Percentiles rank a stretch among this genome's conserved stretches.
Evolutionary conservation across 306 rosid species (phyloP).

Genomic region (Datisca glomerata): DNA sequence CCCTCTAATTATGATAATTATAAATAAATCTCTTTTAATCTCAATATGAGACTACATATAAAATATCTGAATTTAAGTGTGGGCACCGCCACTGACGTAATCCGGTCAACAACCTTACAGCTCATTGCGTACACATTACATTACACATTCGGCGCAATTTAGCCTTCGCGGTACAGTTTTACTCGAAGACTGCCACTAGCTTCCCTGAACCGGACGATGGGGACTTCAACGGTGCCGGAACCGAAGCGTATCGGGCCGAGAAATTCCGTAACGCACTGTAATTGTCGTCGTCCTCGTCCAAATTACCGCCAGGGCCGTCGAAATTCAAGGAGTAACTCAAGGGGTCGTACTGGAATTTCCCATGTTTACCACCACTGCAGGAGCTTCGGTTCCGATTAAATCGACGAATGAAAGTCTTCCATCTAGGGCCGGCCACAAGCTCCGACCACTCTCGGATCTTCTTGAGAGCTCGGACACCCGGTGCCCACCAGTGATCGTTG

Average conservation of each 20-base stretch:
- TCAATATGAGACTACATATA: too few species aligned
- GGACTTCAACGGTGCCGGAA: constrained; percentile 17
- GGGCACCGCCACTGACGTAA: constrained; percentile 23
- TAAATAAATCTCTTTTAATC: too few species aligned
- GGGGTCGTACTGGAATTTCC: constrained; percentile 74
- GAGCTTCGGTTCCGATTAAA: constrained; percentile 43
- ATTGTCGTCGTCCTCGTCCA: constrained; percentile 23
- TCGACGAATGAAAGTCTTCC: constrained; percentile 87
- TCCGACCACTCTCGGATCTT: constrained; percentile 86
- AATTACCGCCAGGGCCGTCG: constrained; percentile 43
- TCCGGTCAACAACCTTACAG: constrained; percentile 22
- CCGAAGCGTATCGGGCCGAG: constrained; percentile 64
- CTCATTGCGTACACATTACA: constrained; percentile 22
- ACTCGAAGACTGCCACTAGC: constrained; percentile 21
- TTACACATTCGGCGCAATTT: constrained; percentile 12
- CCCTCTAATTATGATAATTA: too few species aligned
- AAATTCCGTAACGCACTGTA: constrained; percentile 33
- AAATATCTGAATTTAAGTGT: too few species aligned
- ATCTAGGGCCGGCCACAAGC: constrained; percentile 86
- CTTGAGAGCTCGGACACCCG: constrained; percentile 43
- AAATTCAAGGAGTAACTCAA: constrained; percentile 80
- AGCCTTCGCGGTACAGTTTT: constrained; percentile 17
- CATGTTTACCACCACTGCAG: constrained; percentile 20
- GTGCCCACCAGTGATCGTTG: constrained; percentile 57
- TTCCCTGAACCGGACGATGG: constrained; percentile 5